phyloP scores from a whole-genome alignment of 352 stramenopile genomes.

The Pilasporangium apinafurcum region DNA sequence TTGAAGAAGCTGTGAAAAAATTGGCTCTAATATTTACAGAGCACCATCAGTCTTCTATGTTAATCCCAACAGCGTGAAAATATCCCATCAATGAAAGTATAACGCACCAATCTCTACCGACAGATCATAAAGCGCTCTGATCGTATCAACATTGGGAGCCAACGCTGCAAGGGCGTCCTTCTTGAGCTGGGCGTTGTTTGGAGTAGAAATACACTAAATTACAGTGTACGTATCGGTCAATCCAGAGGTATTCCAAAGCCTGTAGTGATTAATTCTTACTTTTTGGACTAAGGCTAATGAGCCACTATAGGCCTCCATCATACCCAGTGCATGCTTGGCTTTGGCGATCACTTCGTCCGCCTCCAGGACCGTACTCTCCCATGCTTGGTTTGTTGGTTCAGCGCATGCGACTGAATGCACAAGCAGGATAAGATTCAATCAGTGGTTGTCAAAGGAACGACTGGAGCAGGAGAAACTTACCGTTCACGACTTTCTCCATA shows the following conservation, averaged over 20 bases:
- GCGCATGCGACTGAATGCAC: too few relatives aligned
- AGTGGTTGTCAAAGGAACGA: too few relatives aligned
- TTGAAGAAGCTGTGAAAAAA: slow-evolving; percentile 36
- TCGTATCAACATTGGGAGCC: slow-evolving; percentile 29
- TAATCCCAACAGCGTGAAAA: not conserved
- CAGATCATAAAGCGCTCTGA: slow-evolving; percentile 32
- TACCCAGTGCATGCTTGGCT: slow-evolving; percentile 17
- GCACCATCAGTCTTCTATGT: not conserved
- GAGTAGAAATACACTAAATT: slow-evolving; percentile 24
- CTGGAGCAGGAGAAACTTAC: slow-evolving; percentile 6
- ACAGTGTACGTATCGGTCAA: not conserved
- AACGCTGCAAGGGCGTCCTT: slow-evolving; percentile 25
- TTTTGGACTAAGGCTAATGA: slow-evolving; percentile 43
- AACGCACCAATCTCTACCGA: slow-evolving; percentile 32
- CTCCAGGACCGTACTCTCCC: slow-evolving; percentile 29
- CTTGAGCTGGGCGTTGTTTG: slow-evolving; percentile 26
- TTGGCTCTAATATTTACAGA: slow-evolving; percentile 16
- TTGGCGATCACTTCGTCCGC: slow-evolving; percentile 29
- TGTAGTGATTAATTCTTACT: slow-evolving; percentile 2
- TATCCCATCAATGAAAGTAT: not conserved
- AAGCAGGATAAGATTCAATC: too few relatives aligned
- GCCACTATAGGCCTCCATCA: slow-evolving; percentile 36
- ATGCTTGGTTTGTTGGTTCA: slow-evolving; percentile 25
- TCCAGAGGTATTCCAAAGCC: too few relatives aligned
- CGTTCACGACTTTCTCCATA: slow-evolving; percentile 32